A percentile compares a stretch with the other conserved stretches of the same genome.
phyloP scores from a whole-genome alignment of 345 rosid species.

The Salix caprea region DNA sequence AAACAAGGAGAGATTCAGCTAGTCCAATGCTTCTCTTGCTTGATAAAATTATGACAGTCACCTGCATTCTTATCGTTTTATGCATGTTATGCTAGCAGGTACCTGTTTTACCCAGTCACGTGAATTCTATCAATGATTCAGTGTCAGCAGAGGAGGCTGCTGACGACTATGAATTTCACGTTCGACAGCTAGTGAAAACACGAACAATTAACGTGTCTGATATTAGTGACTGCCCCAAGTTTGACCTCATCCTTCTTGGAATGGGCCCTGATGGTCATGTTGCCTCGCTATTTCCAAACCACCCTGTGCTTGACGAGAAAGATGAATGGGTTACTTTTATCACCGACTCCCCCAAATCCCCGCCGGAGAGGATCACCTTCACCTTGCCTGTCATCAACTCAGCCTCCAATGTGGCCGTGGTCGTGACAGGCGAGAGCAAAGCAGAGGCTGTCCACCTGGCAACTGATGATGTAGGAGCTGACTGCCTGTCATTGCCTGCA shows the following conservation, averaged over 20 bases:
- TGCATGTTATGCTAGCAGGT: slow-evolving; percentile 42
- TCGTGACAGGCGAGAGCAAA: slow-evolving; percentile 69
- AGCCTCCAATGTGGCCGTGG: slow-evolving; percentile 67
- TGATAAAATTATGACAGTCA: not conserved
- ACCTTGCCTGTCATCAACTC: slow-evolving; percentile 89
- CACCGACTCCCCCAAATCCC: slow-evolving; percentile 73
- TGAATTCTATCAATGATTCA: slow-evolving; percentile 74
- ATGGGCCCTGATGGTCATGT: slow-evolving; percentile 90
- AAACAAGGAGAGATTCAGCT: not conserved
- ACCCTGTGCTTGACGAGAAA: slow-evolving; percentile 46
- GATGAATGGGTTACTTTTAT: slow-evolving; percentile 73
- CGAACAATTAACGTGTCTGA: slow-evolving; percentile 64
- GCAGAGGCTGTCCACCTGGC: slow-evolving; percentile 68
- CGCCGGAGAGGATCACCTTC: slow-evolving; percentile 91
- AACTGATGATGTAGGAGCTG: slow-evolving; percentile 42
- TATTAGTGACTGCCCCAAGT: slow-evolving; percentile 77
- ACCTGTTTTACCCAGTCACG: slow-evolving; percentile 65
- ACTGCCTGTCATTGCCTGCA: slow-evolving; percentile 50
- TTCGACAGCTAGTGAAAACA: slow-evolving; percentile 67
- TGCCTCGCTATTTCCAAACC: slow-evolving; percentile 83
- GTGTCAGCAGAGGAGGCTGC: slow-evolving; percentile 84
- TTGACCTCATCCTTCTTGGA: slow-evolving; percentile 82
- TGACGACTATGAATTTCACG: slow-evolving; percentile 57
- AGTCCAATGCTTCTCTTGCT: slow-evolving; percentile 1
- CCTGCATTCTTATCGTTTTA: slow-evolving; percentile 4